Evolutionary conservation across 805 yeast species (phyloP), one percentile per base, ranked within the genome.

Genomic region (Grigorovia humatica): DNA sequence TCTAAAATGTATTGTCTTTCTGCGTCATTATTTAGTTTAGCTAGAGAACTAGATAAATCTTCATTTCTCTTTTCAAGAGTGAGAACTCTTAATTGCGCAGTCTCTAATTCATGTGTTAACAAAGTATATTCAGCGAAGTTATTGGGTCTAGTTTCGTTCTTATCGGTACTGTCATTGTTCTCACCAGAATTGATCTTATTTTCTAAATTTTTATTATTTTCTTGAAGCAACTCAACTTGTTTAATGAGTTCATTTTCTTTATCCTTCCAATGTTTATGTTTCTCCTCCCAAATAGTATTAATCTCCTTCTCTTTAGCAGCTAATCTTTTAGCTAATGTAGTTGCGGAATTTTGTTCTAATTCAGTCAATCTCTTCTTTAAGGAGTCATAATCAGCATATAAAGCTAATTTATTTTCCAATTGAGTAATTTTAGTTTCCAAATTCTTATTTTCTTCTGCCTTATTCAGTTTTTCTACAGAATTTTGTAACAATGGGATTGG

Each of bases 21-120:
- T 4, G 67, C 68, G 9, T 65, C 74, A 50, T 77, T 74, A 42
- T 78, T 78, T 2, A 80, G 74, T 46, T 72, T 67, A 44, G 84
- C 78, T 49, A 89, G 65, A 51, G 85, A 85, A 17, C 80, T 73
- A 53, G 88, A 77, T 50, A 89, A 71, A 48, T 83, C 82, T 60
- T 85, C 86, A 60, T 88, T 90, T 53, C 96, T 74, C 55, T 78
- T 78, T 64, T 88, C 95, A 50, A 89, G 75, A 59, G 84, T 88
- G 48, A 79, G 64, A 1, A 81, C 77, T 52, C 93, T 76, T 50
- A 79, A 70, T 58, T 86, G 85, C 45, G 86, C 77, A 29, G 80
- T 67, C 60, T 86, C 93, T 5, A 85, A 77, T 59, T 90, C 96
- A 53, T 87, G 77, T 1, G 82, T 75, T n/a, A 86, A 73, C 42